A percentile compares a stretch with the other conserved stretches of the same genome.
These are phyloP conservation scores for Senna siamea DNA, from an alignment of 306 rosid genomes.

Conservation along the genomic window DNA sequence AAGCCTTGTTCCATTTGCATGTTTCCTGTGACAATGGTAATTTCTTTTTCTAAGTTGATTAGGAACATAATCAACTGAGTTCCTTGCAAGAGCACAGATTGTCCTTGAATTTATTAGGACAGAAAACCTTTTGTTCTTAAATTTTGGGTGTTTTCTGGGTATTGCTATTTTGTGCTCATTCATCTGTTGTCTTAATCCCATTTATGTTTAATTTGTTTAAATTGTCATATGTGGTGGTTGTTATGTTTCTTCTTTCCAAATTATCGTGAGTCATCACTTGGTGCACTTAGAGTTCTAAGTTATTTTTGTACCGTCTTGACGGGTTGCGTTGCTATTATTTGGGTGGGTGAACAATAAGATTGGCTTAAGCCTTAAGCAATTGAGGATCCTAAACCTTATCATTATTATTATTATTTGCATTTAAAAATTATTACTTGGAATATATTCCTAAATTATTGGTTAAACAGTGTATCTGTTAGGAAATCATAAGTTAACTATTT, in stretches of 20 bases:
- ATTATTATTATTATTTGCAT: not conserved
- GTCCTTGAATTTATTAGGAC: conserved; percentile 26
- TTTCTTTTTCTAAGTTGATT: conserved; percentile 31
- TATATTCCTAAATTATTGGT: not conserved
- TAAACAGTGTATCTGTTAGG: not conserved
- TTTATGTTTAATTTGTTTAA: not conserved
- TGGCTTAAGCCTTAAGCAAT: not conserved
- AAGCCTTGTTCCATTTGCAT: conserved; percentile 36
- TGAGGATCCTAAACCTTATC: not conserved
- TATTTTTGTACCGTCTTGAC: not conserved
- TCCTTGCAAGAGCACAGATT: conserved; percentile 30
- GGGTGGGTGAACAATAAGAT: not conserved
- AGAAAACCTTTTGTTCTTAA: not conserved
- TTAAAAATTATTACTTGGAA: not conserved
- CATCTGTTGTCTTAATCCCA: not conserved
- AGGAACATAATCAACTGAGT: conserved; percentile 30
- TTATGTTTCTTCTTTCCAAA: not conserved
- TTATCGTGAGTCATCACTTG: not conserved
- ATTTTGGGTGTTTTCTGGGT: conserved; percentile 3
- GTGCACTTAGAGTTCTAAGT: not conserved
- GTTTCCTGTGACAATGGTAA: conserved; percentile 27
- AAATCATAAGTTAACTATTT: not conserved
- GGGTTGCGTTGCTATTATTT: not conserved
- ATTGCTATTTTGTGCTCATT: not conserved
- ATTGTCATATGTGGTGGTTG: not conserved